Base-by-base conservation (phyloP, 2,329 filamentous ascomycete genomes). In the Phaeosphaeriaceae sp. region DNA sequence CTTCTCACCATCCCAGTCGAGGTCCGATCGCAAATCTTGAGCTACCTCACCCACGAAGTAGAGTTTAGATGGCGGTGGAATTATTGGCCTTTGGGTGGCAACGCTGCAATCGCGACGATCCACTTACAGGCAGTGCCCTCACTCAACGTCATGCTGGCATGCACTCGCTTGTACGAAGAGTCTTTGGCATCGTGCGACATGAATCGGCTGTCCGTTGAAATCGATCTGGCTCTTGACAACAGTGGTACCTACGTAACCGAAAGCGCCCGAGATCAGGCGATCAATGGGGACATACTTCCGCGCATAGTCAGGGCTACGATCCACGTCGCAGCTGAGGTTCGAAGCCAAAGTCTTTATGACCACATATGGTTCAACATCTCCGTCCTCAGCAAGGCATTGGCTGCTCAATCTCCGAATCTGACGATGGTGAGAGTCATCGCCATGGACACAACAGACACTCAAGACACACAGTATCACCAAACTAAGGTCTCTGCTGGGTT, bases 21-120 rank as follows among this genome's bases (percentile, higher is more conserved):
- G 25, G 54, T 65, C 1, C 60, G 62, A 46, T 57, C 58, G n/a
- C 54, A 63, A 47, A 61, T 65, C 10, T 58, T 49, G 13, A 2
- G 11, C 5, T 41, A 50, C 21, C 33, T 51, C 40, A 13, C 5
- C 9, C 21, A 27, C 22, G 21, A 42, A n/a, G 25, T 51, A 36
- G 24, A 17, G 4, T 19, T 7, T 7, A 33, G 25, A 19, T 48
- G 46, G 46, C 44, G 44, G 17, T 46, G 44, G 44, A 46, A 22
- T n/a, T 21, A 46, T 17, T 46, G 44, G 44, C 44, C 20, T 4
- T 21, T 46, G 17, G 17, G 20, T 25, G 44, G 44, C 4, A 25
- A 48, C 17, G 25, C 22, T 17, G 46, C 24, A 4, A 48, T 48
- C 6, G n/a, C 17, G 3, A 48, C 22, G 7, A 33, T 48, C 46